phyloP scores from a whole-genome alignment of 345 rosid species.

The Melastoma malabathricum region DNA sequence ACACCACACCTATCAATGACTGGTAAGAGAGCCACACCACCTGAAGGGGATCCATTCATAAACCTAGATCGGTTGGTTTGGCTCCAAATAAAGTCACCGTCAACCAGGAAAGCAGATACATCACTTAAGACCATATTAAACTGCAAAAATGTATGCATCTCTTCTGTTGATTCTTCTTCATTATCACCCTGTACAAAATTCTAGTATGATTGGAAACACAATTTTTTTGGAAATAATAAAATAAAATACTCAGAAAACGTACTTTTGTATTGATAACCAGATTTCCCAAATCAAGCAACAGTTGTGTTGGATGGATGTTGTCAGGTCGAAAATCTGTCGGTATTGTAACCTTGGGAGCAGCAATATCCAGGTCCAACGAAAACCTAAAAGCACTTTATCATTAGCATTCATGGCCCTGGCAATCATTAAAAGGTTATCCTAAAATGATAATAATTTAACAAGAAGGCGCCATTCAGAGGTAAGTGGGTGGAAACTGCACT shows the following conservation, averaged over 20 bases:
- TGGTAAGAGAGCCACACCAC: conserved; percentile 48
- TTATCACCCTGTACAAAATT: conserved; percentile 51
- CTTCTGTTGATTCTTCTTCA: conserved; percentile 32
- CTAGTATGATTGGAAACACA: conserved; percentile 1
- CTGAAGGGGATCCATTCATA: conserved; percentile 16
- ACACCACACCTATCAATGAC: conserved; percentile 90
- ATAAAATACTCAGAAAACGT: too few species aligned
- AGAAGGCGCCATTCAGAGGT: too few species aligned
- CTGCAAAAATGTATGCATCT: conserved; percentile 65
- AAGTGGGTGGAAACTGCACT: too few species aligned
- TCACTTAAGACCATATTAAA: conserved; percentile 91
- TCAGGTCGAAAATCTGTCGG: conserved; percentile 85
- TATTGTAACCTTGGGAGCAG: conserved; percentile 96
- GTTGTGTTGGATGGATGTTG: conserved; percentile 58
- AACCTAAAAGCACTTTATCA: conserved; percentile 42
- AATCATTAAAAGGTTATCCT: conserved; percentile 1
- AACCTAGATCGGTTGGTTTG: conserved; percentile 22
- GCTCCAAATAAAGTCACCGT: conserved; percentile 82
- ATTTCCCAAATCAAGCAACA: conserved; percentile 92
- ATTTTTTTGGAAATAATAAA: too few species aligned
- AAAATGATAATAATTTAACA: not conserved
- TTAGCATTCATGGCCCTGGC: conserved; percentile 1
- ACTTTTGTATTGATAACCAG: conserved; percentile 84
- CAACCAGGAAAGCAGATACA: conserved; percentile 85
- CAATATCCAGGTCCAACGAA: conserved; percentile 87